phyloP scores from a whole-genome alignment of 768 basidiomycete genomes.

The Leccinellum luteum region DNA sequence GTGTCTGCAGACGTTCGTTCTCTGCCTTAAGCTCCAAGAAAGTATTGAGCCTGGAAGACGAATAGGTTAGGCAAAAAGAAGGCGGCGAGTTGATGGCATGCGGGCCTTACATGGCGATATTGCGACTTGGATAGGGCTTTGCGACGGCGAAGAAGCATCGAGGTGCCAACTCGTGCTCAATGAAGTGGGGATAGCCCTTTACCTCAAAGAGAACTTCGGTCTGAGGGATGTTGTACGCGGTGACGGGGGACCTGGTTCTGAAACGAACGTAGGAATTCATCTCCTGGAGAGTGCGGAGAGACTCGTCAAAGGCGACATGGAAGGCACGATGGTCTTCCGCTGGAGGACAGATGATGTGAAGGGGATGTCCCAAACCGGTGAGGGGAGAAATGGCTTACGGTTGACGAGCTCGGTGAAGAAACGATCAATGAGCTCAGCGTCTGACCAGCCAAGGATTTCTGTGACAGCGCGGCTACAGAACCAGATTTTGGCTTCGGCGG shows the following conservation, averaged over 20 bases:
- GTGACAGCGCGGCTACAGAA: constrained; percentile 67
- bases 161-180: constrained; percentile 37
- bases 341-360: constrained; percentile 26
- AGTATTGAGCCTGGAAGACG: constrained; percentile 56
- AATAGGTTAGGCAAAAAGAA: background rate
- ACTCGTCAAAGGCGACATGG: constrained; percentile 49
- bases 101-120: constrained; percentile 57
- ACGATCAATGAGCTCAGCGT: constrained; percentile 67
- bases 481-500: constrained; percentile 57
- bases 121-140: constrained; percentile 74
- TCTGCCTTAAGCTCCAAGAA: constrained; percentile 84
- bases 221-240: constrained; percentile 23
- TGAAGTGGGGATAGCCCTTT: constrained; percentile 59
- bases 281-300: constrained; percentile 47
- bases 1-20: constrained; percentile 75
- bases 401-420: constrained; percentile 65
- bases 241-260: constrained; percentile 42
- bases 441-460: constrained; percentile 76
- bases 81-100: background rate
- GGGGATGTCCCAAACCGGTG: background rate
- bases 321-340: constrained; percentile 55
- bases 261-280: constrained; percentile 61
- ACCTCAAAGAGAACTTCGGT: constrained; percentile 69
- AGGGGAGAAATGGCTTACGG: constrained; percentile 38
- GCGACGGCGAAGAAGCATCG: constrained; percentile 74